Conservation (phyloP, 805 yeast species). For the Wickerhamiella spandovensis region DNA sequence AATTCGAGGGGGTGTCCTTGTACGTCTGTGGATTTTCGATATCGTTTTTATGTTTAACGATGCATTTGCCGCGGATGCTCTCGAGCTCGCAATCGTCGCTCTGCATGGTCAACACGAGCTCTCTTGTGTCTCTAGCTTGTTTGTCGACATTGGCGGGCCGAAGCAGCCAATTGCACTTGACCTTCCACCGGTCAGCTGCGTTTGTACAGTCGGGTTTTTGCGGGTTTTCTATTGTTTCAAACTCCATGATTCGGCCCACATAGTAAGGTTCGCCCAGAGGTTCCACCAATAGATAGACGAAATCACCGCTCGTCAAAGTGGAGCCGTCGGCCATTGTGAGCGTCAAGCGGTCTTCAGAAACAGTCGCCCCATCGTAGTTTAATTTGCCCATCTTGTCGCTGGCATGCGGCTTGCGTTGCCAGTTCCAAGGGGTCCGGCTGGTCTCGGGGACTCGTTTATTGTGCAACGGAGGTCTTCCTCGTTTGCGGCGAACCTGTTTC, state of each 20-base stretch:
- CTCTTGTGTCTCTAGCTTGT: slow-evolving; percentile 53
- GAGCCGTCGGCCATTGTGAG: slow-evolving; percentile 21
- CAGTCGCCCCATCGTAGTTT: slow-evolving; percentile 29
- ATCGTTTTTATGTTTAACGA: slow-evolving; percentile 56
- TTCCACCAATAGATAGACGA: slow-evolving; percentile 72
- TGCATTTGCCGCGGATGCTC: slow-evolving; percentile 62
- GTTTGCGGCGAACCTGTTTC: too few species aligned
- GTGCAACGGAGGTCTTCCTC: too few species aligned
- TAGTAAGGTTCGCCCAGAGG: slow-evolving; percentile 94
- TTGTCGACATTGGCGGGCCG: slow-evolving; percentile 75
- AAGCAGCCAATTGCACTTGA: slow-evolving; percentile 82
- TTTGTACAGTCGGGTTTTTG: slow-evolving; percentile 19
- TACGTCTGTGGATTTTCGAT: slow-evolving; percentile 45
- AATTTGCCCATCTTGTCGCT: slow-evolving; percentile 16
- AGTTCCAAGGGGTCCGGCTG: slow-evolving; percentile 16
- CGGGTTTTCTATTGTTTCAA: slow-evolving; percentile 24
- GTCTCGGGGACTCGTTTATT: neutral
- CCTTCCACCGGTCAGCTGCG: slow-evolving; percentile 39
- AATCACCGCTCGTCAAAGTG: slow-evolving; percentile 32
- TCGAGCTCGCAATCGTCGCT: slow-evolving; percentile 67
- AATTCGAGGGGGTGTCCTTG: slow-evolving; percentile 47
- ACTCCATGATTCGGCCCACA: slow-evolving; percentile 72
- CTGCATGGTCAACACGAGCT: slow-evolving; percentile 74
- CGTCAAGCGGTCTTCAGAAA: slow-evolving; percentile 21
- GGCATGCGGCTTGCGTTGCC: slow-evolving; percentile 21